These are phyloP conservation scores for Colletotrichum sansevieriae DNA, from an alignment of 2,329 filamentous ascomycete species.

Conservation along the genomic window DNA sequence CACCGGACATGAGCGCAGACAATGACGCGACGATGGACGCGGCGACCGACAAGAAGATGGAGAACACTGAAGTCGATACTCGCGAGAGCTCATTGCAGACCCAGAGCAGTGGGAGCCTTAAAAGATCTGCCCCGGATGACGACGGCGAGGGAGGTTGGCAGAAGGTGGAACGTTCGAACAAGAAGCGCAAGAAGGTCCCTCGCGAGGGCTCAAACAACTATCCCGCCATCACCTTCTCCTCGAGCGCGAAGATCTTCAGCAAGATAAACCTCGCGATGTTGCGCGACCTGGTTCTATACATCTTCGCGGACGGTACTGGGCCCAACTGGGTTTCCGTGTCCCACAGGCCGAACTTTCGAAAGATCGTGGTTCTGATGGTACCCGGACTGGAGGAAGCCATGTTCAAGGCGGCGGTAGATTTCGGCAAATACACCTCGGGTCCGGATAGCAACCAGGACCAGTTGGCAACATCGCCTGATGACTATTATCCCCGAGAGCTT, in stretches of 20 bases:
- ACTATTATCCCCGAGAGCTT: slow-evolving; percentile 70
- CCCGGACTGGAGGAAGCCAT: slow-evolving; percentile 91
- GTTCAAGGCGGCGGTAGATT: slow-evolving; percentile 76
- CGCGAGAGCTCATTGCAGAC: slow-evolving; percentile 40
- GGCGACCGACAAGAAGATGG: slow-evolving; percentile 1
- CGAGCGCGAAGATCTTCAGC: slow-evolving; percentile 69
- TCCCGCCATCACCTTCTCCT: slow-evolving; percentile 70
- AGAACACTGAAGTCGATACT: neutral
- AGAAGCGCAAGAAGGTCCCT: slow-evolving; percentile 73
- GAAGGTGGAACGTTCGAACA: slow-evolving; percentile 65
- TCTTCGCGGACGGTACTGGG: slow-evolving; percentile 74
- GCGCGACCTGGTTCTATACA: slow-evolving; percentile 74
- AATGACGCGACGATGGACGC: slow-evolving; percentile 1
- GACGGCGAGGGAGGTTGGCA: slow-evolving; percentile 64
- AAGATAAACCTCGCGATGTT: slow-evolving; percentile 74
- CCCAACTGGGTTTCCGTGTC: slow-evolving; percentile 75
- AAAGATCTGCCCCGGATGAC: slow-evolving; percentile 61
- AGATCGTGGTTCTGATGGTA: slow-evolving; percentile 91
- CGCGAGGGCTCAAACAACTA: slow-evolving; percentile 68
- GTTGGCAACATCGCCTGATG: slow-evolving; percentile 64
- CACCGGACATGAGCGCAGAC: neutral
- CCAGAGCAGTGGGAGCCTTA: slow-evolving; percentile 58
- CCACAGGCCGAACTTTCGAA: slow-evolving; percentile 75
- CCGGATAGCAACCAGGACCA: slow-evolving; percentile 43
- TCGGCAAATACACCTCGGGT: slow-evolving; percentile 57